phyloP scores from a whole-genome alignment of 371 early-diverging fungal genomes.

The Mycotypha africana region DNA sequence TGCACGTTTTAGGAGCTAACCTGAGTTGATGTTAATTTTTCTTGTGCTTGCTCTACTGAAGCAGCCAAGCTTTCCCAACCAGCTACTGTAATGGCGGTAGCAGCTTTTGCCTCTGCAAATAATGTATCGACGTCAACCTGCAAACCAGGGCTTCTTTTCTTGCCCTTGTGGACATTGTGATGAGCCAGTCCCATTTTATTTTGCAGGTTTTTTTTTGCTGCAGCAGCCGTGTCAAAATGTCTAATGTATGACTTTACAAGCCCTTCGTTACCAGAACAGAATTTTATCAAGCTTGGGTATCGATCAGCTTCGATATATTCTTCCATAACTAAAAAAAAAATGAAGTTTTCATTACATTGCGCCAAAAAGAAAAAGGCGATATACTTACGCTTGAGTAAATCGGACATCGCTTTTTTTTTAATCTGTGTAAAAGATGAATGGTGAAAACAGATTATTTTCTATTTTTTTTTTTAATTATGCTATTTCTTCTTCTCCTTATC shows the following conservation, averaged over 20 bases:
- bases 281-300: slow-evolving; percentile 7
- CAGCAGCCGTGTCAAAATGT: slow-evolving; percentile 7
- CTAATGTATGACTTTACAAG: slow-evolving; percentile 2
- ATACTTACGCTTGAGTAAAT: no score
- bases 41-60: slow-evolving; percentile 1
- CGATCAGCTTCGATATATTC: slow-evolving; percentile 3
- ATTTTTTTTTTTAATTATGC: no score
- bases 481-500: no score
- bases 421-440: no score
- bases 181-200: slow-evolving; percentile 9
- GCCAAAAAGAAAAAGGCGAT: slow-evolving; percentile 7
- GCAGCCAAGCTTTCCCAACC: neutral
- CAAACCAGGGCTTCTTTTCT: slow-evolving; percentile 10
- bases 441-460: no score
- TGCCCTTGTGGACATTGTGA: slow-evolving; percentile 1
- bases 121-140: slow-evolving; percentile 1
- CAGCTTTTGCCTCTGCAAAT: slow-evolving; percentile 9
- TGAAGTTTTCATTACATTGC: slow-evolving; percentile 5
- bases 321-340: slow-evolving; percentile 6
- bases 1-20: slow-evolving; percentile 4
- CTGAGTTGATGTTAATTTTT: slow-evolving; percentile 1
- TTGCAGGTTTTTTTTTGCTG: slow-evolving; percentile 10
- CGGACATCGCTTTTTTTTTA: no score
- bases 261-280: neutral
- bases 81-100: neutral